A percentile compares a stretch with the other conserved stretches of the same genome.
phyloP scores from a whole-genome alignment of 2,329 filamentous ascomycete species.

The Botrytis pseudocinerea region DNA sequence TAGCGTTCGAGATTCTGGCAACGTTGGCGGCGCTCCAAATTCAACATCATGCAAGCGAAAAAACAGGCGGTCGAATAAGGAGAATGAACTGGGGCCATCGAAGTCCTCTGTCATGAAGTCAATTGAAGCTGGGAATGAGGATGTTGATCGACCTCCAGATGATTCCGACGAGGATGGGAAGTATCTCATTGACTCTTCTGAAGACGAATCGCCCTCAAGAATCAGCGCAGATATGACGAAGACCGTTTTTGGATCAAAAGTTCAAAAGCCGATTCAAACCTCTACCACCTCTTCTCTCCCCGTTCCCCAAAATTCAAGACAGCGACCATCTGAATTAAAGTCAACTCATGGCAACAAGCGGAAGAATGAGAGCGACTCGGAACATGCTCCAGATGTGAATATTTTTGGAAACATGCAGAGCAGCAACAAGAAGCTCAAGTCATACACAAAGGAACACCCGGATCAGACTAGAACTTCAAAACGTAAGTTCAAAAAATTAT shows the following conservation, averaged over 20 bases:
- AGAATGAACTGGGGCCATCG: not conserved
- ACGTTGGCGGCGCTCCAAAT: not conserved
- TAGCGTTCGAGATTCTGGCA: not conserved
- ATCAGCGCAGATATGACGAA: constrained; percentile 22
- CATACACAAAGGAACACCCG: constrained; percentile 9
- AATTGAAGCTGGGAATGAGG: constrained; percentile 1
- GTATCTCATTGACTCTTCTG: constrained; percentile 2
- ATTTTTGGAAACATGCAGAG: constrained; percentile 26
- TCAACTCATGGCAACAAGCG: constrained; percentile 26
- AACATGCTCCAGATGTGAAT: constrained; percentile 28
- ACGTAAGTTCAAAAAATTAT: not conserved
- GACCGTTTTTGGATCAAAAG: constrained; percentile 1
- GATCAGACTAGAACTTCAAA: constrained; percentile 1
- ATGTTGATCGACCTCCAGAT: constrained; percentile 19
- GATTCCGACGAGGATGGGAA: constrained; percentile 18
- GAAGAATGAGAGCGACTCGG: constrained; percentile 24
- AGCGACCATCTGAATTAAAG: constrained; percentile 3
- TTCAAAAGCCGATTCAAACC: not conserved
- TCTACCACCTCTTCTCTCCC: not conserved
- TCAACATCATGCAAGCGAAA: not conserved
- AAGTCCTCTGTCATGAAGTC: not conserved
- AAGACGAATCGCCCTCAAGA: constrained; percentile 11
- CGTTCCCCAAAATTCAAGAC: not conserved
- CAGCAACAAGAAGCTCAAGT: constrained; percentile 19
- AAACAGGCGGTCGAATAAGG: constrained; percentile 6